Base-by-base conservation (phyloP, 2,329 filamentous ascomycete genomes). In the Alternaria triticimaculans region DNA sequence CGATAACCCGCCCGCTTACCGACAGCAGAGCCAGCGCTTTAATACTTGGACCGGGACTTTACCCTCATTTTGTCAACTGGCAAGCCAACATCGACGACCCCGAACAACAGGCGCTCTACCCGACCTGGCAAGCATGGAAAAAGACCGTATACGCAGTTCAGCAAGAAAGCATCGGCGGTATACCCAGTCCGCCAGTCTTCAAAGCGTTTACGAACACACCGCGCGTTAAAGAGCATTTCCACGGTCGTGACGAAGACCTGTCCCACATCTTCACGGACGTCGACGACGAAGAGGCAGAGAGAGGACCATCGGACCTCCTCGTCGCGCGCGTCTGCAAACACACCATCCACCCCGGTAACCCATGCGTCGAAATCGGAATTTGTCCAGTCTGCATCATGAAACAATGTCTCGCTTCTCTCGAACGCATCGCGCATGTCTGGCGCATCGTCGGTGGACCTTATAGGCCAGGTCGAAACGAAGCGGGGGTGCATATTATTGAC, bases 391-490 rank as follows among this genome's bases (percentile, higher is more conserved):
- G 59, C 37, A 20, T 58, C 5, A 62, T 62, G 37, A 28, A 18
- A 6, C 30, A 57, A 14, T 62, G 53, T 43, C 12, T 62, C 10
- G 44, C 28, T 10, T 57, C 51, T 12, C 59, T 61, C 18, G n/a
- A 44, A 9, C 59, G 53, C 8, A 61, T 61, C 20, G 44, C 53
- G 5, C 15, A 33, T 25, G 30, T 58, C 54, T 62, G 59, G 59
- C n/a, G 23, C 21, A 37, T 57, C 3, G 25, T 55, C n/a, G 49
- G 58, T 6, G 49, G 49, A 10, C 58, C 41, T 4, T 23, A n/a
- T 15, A 26, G 18, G 26, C 20, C 49, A 6, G 26, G 7, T 12
- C 20, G 14, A 15, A 26, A 28, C 5, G 6, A 14, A 45, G 12
- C 15, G 23, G 49, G 48, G 20, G 5, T 62, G 6, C 37, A 18